Percentiles rank a stretch among this genome's conserved stretches.
These are phyloP conservation scores for Croton setiger DNA, from an alignment of 441 rosid species.

Conservation along the genomic window DNA sequence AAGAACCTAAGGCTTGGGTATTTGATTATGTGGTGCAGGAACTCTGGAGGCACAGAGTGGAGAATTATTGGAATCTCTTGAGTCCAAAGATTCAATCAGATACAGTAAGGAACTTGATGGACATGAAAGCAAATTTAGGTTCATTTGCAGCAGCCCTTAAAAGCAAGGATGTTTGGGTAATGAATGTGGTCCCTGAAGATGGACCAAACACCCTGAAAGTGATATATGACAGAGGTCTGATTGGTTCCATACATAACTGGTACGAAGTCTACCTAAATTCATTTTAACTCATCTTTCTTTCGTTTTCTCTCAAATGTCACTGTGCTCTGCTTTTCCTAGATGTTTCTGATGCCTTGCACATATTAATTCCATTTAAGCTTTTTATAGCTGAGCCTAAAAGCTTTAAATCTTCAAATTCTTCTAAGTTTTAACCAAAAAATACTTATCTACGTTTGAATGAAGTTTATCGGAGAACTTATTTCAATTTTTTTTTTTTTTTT, in stretches of 20 bases:
- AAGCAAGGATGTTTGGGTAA: conserved; percentile 90
- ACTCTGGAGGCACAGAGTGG: conserved; percentile 70
- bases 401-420: background rate
- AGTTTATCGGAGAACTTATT: background rate
- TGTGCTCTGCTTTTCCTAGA: background rate
- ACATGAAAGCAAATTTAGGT: conserved; percentile 94
- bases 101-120: conserved; percentile 85
- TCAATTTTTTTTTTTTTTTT: background rate
- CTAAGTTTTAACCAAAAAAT: background rate
- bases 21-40: conserved; percentile 48
- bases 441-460: background rate
- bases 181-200: conserved; percentile 88
- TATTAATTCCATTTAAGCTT: background rate
- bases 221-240: conserved; percentile 90
- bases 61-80: conserved; percentile 77
- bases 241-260: conserved; percentile 88
- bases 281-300: background rate
- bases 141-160: conserved; percentile 93
- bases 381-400: background rate
- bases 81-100: conserved; percentile 65
- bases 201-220: conserved; percentile 88
- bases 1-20: conserved; percentile 8
- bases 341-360: background rate
- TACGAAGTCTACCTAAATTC: conserved; percentile 21
- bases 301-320: background rate